Conservation (phyloP, 1,139 yeast species). For the Zygotorulaspora mrakii region DNA sequence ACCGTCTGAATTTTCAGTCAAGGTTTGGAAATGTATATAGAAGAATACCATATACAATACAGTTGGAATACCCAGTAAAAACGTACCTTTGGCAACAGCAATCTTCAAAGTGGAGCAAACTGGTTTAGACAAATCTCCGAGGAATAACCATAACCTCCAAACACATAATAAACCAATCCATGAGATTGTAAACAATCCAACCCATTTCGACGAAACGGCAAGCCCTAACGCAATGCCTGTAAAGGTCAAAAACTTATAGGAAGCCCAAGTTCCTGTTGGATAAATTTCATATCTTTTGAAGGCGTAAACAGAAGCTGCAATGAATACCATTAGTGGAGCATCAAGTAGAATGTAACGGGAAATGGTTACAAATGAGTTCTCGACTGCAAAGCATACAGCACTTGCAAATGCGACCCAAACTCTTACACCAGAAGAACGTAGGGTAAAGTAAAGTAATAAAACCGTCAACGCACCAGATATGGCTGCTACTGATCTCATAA, state of each 20-base stretch:
- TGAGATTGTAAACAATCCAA: conserved; percentile 87
- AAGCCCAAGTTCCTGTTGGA: conserved; percentile 61
- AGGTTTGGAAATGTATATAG: conserved; percentile 70
- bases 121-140: conserved; percentile 71
- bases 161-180: conserved; percentile 83
- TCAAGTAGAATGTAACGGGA: conserved; percentile 88
- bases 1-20: conserved; percentile 79
- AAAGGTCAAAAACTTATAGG: conserved; percentile 69
- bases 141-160: conserved; percentile 77
- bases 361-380: conserved; percentile 83
- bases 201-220: conserved; percentile 92
- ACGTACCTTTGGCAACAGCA: conserved; percentile 47
- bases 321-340: conserved; percentile 85
- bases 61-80: conserved; percentile 68
- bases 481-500: conserved; percentile 88
- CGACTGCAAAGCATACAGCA: conserved; percentile 65
- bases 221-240: conserved; percentile 85
- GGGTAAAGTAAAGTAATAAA: conserved; percentile 69
- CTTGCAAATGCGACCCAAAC: conserved; percentile 70
- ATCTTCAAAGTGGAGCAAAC: conserved; percentile 37
- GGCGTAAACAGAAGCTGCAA: conserved; percentile 79
- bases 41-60: conserved; percentile 69
- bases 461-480: conserved; percentile 77
- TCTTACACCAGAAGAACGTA: conserved; percentile 83
- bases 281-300: conserved; percentile 78